Conservation (phyloP, 2,329 filamentous ascomycete species). For the Ambrosiella beaveri region DNA sequence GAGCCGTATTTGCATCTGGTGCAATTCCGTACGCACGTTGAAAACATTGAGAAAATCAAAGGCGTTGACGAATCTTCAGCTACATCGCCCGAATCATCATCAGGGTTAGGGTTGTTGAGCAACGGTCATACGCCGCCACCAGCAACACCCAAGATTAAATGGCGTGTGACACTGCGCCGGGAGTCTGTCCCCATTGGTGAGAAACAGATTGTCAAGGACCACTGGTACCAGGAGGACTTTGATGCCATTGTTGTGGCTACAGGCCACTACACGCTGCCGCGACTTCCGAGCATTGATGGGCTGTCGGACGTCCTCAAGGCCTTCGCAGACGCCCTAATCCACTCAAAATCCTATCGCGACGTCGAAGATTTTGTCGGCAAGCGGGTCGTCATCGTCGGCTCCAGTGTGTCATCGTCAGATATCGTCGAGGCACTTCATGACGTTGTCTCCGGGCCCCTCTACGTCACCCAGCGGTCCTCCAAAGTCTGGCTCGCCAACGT, state of each 20-base stretch:
- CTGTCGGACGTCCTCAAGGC: conserved; percentile 21
- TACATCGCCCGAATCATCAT: background rate
- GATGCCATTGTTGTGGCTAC: conserved; percentile 25
- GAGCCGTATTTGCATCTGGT: conserved; percentile 1
- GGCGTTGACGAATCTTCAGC: background rate
- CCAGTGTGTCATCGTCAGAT: conserved; percentile 39
- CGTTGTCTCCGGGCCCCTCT: background rate
- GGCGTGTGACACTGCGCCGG: conserved; percentile 31
- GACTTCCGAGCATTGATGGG: conserved; percentile 23
- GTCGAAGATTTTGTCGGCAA: conserved; percentile 16
- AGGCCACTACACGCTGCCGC: conserved; percentile 25
- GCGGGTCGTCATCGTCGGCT: conserved; percentile 38
- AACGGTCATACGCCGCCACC: background rate
- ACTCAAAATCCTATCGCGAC: conserved; percentile 24
- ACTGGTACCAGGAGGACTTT: conserved; percentile 24
- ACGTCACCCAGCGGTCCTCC: conserved; percentile 1
- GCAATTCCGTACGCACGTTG: conserved; percentile 1
- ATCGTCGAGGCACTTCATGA: conserved; percentile 33
- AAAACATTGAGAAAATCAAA: conserved; percentile 1
- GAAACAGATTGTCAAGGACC: conserved; percentile 18
- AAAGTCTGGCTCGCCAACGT: conserved; percentile 2
- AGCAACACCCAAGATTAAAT: conserved; percentile 19
- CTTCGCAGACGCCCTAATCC: conserved; percentile 23
- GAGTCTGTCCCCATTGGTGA: conserved; percentile 15
- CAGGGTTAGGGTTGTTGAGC: background rate